Evolutionary conservation across 2,329 filamentous ascomycete genomes (phyloP), one percentile per base, ranked within the genome.

Genomic region (Endoconidiophora polonica): DNA sequence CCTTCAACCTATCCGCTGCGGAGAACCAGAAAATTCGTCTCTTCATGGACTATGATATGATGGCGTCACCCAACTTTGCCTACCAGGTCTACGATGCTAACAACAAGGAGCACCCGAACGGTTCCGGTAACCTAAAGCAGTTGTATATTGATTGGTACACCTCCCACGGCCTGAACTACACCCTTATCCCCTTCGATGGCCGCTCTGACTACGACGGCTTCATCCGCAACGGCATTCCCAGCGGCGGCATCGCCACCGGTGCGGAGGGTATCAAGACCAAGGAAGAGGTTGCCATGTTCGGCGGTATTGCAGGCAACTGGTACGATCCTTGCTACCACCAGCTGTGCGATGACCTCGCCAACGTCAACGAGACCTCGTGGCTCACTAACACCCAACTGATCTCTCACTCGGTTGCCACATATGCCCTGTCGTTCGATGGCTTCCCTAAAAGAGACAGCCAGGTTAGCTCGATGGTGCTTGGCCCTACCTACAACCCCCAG

Each of bases 201-300:
- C 78, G 84, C 52, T 85, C 79, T 55, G 85, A 91, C 63, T 90
- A 90, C 58, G 81, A 79, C 46, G 80, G 77, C 1, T 88, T 90
- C 66, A 81, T 87, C 58, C 71, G 76, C 36, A 71, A 75, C 50
- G 80, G 80, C 2, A 86, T 88, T 40, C 81, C 84, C 0, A 76
- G 76, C 1, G 83, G 84, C 22, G 84, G 84, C 26, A 76, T 88
- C 54, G 82, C 83, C 49, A 86, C 83, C 2, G 84, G 84, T 38
- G 84, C 84, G 1, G 83, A 88, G 63, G 81, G 74, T 10, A 62
- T 84, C 65, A 88, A 87, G 74, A 86, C 81, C 0, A 65, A 71
- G 46, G 70, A 77, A 33, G 80, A 88, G 60, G 73, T 65, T 2
- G 67, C 65, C 39, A 64, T 77, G 64, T 90, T 86, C 60, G 83